A percentile compares a stretch with the other conserved stretches of the same genome.
Evolutionary conservation across 108 stramenopile genomes (phyloP).

Genomic region (Conticribra guillardii): DNA sequence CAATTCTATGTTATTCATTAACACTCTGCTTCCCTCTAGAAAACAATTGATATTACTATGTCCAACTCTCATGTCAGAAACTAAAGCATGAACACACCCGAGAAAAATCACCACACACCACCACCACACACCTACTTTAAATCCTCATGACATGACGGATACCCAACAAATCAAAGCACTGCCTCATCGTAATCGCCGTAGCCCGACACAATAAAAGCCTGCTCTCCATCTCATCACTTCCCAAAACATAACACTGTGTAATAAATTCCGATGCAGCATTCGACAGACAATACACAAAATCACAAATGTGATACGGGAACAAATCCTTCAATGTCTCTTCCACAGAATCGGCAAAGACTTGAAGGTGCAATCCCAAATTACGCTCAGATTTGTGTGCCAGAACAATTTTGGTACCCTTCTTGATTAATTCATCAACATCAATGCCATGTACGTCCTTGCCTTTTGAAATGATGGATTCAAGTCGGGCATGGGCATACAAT

Average conservation of each 20-base stretch:
- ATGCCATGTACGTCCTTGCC: constrained; percentile 79
- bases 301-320: constrained; percentile 94
- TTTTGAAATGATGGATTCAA: constrained; percentile 94
- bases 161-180: constrained; percentile 88
- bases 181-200: constrained; percentile 88
- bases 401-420: constrained; percentile 52
- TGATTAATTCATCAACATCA: constrained; percentile 79
- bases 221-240: constrained; percentile 87
- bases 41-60: too few relatives aligned
- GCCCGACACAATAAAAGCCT: constrained; percentile 94
- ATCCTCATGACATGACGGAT: constrained; percentile 86
- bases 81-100: background rate
- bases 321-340: constrained; percentile 85
- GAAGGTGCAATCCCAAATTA: constrained; percentile 89
- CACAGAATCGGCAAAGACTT: constrained; percentile 83
- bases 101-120: background rate
- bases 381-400: constrained; percentile 91
- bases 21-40: too few relatives aligned
- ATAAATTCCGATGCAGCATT: constrained; percentile 95
- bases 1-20: too few relatives aligned
- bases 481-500: constrained; percentile 96
- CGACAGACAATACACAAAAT: constrained; percentile 92
- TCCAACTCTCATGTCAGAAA: too few relatives aligned
- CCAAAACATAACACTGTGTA: constrained; percentile 93
- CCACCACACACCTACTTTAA: constrained; percentile 30